Evolutionary conservation across 805 yeast genomes (phyloP), one percentile per base, ranked within the genome.

Genomic region (Komagataella pseudopastoris): DNA sequence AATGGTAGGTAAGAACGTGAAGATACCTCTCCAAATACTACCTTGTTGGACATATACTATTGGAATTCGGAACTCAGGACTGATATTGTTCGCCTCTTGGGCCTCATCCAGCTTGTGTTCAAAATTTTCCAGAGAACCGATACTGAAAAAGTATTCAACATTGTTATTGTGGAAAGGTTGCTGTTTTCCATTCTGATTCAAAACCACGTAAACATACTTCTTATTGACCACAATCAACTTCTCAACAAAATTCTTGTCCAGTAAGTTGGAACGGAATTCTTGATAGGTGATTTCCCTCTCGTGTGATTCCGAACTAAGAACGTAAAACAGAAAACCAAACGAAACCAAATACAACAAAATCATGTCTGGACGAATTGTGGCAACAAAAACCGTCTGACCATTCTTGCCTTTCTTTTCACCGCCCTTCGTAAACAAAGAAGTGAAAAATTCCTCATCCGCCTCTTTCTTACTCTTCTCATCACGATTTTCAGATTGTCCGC

Each of bases 51-150:
- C 75, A 64, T 88, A 93, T 2, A 83, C 69, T 3, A 95, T 89
- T 0, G 99, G 99, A 30, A 91, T 71, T 56, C 87, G 76, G 56
- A 84, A 78, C 52, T 70, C 74, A 8, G 77, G 75, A 3, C 82
- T 78, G 43, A 85, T 77, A 1, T 76, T 74, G 51, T 80, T 72
- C 53, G 81, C 84, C 47, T 80, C 80, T 66, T 89, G 96, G 10
- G 89, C 88, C 44, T 75, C 77, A 54, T 80, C 83, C 53, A 93
- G 70, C 58, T 82, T 83, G 51, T 79, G 80, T 66, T 93, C 99
- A 66, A 93, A 93, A 36, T 81, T 73, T 51, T 89, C 97, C 20
- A 90, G 80, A 1, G 95, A 84, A 7, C 99, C 99, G 59, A 93
- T 87, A 12, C 81, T 77, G 71, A 93, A 93, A 58, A 67, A 76